Evolutionary conservation across 208 protist species (phyloP).

Genomic region (Endotrypanum monterogeii): DNA sequence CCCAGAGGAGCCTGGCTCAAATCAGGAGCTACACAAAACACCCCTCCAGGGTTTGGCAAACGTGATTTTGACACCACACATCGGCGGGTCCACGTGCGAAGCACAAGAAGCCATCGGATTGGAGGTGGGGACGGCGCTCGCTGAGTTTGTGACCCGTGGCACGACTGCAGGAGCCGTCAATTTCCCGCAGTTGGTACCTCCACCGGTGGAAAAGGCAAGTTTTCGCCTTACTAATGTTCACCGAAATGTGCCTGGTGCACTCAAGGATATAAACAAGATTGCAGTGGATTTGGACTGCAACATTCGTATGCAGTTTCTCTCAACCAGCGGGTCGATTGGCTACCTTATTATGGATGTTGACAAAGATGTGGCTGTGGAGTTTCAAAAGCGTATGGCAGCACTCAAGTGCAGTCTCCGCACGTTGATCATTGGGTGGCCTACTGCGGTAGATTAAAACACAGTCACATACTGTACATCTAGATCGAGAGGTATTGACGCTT

Average conservation of each 20-base stretch:
- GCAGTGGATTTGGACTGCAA: constrained; percentile 84
- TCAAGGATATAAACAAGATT: constrained; percentile 90
- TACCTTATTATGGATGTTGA: constrained; percentile 85
- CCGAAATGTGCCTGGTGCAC: constrained; percentile 90
- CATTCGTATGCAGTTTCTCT: constrained; percentile 79
- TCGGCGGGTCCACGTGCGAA: constrained; percentile 93
- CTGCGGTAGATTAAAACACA: not conserved
- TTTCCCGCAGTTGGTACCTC: constrained; percentile 87
- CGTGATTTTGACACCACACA: constrained; percentile 94
- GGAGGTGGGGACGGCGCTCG: constrained; percentile 88
- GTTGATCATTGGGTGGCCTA: constrained; percentile 42
- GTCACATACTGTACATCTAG: not conserved
- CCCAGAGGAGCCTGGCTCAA: constrained; percentile 81
- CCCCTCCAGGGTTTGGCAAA: constrained; percentile 90
- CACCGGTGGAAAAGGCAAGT: constrained; percentile 32
- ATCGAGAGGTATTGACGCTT: too few relatives aligned
- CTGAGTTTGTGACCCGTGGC: constrained; percentile 84
- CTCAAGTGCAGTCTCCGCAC: constrained; percentile 60
- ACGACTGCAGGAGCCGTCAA: constrained; percentile 89
- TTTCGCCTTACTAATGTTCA: constrained; percentile 93
- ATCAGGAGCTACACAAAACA: constrained; percentile 49
- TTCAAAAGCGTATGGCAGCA: constrained; percentile 46
- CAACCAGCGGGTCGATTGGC: constrained; percentile 69
- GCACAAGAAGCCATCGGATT: constrained; percentile 91
- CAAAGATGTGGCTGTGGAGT: constrained; percentile 50